These are phyloP conservation scores for Schwanniomyces pseudopolymorphus DNA, from an alignment of 805 yeast species.

Conservation along the genomic window DNA sequence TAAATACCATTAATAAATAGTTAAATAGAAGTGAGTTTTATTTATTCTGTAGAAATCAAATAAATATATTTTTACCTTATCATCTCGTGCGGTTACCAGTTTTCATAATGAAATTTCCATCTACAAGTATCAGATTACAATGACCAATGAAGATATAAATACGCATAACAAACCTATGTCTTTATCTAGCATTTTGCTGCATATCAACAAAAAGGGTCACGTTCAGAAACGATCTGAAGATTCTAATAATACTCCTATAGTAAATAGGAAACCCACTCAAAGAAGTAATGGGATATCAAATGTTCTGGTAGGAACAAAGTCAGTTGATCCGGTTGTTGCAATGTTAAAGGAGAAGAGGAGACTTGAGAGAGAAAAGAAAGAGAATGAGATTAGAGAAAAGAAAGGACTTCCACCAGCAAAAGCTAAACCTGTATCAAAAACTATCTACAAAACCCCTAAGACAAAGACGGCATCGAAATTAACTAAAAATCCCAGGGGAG, in stretches of 20 bases:
- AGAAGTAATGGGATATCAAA: not conserved
- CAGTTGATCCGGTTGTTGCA: constrained; percentile 69
- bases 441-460: not conserved
- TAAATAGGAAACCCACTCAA: not conserved
- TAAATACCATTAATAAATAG: constrained; percentile 9
- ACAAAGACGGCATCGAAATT: not conserved
- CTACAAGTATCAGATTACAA: not conserved
- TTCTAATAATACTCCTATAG: not conserved
- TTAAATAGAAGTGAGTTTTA: not conserved
- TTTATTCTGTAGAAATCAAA: not conserved
- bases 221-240: constrained; percentile 3
- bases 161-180: constrained; percentile 17
- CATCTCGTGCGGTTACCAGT: not conserved
- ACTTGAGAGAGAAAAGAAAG: constrained; percentile 48
- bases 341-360: constrained; percentile 66
- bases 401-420: constrained; percentile 31
- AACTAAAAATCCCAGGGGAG: not conserved
- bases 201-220: constrained; percentile 32
- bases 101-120: not conserved
- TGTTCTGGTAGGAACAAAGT: constrained; percentile 9
- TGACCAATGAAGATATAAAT: not conserved
- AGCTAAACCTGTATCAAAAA: constrained; percentile 8
- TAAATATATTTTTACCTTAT: constrained; percentile 1
- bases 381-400: constrained; percentile 30
- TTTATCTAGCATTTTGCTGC: constrained; percentile 29